Conservation (phyloP, 2,329 filamentous ascomycete genomes). For the Colletotrichum karsti region DNA sequence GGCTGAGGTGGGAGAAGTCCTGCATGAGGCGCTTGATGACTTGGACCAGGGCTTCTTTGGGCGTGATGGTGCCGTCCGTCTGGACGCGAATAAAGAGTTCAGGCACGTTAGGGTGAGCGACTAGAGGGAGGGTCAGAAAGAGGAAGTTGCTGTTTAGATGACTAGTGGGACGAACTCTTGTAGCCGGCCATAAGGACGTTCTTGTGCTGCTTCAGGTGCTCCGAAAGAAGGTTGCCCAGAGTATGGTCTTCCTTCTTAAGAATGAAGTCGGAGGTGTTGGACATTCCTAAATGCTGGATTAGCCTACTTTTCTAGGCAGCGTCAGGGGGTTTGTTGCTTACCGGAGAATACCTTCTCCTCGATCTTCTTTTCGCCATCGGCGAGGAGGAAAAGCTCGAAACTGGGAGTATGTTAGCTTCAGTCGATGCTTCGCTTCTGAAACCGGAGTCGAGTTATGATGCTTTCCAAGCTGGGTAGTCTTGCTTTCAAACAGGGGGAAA, state of each 20-base stretch:
- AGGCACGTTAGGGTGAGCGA: constrained; percentile 68
- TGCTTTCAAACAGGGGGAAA: no score
- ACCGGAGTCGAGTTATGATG: no score
- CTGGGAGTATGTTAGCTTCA: constrained; percentile 52
- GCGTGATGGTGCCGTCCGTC: constrained; percentile 87
- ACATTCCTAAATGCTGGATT: constrained; percentile 70
- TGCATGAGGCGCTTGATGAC: constrained; percentile 85
- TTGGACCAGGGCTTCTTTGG: constrained; percentile 86
- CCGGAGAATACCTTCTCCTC: constrained; percentile 88
- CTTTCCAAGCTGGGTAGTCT: no score
- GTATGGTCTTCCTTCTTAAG: constrained; percentile 98
- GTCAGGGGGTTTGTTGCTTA: constrained; percentile 55
- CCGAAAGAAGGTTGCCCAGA: constrained; percentile 86
- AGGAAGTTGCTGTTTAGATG: neutral
- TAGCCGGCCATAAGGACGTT: constrained; percentile 93
- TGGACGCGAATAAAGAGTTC: constrained; percentile 81
- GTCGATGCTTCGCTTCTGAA: no score
- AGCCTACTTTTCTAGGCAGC: neutral
- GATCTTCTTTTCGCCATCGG: constrained; percentile 91
- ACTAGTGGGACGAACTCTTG: constrained; percentile 67
- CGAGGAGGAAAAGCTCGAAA: constrained; percentile 92
- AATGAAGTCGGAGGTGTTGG: constrained; percentile 94
- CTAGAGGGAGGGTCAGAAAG: constrained; percentile 36
- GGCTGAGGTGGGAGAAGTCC: constrained; percentile 80
- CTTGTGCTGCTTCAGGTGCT: constrained; percentile 84